A percentile compares a stretch with the other conserved stretches of the same genome.
phyloP scores from a whole-genome alignment of 1,284 basidiomycete genomes.

The Anthracocystis setariae region DNA sequence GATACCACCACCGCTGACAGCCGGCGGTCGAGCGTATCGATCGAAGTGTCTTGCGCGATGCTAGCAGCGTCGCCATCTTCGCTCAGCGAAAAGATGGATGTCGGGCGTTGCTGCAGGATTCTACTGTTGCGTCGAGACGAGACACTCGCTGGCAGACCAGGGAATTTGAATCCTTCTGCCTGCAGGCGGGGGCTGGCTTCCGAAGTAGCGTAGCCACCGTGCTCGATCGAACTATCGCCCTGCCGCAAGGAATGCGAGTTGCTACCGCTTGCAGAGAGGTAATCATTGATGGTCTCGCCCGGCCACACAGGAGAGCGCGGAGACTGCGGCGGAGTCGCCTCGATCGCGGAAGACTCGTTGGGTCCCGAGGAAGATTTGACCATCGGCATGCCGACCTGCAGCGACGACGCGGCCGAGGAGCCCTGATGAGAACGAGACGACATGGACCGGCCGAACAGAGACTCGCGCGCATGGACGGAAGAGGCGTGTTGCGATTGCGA shows the following conservation, averaged over 20 bases:
- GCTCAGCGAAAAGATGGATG: conserved; percentile 31
- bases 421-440: conserved; percentile 27
- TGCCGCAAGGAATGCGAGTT: conserved; percentile 21
- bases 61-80: conserved; percentile 28
- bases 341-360: not conserved
- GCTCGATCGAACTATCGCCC: conserved; percentile 19
- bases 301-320: conserved; percentile 10
- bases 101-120: conserved; percentile 23
- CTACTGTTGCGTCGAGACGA: conserved; percentile 35
- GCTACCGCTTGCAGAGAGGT: conserved; percentile 16
- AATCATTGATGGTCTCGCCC: conserved; percentile 4
- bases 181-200: conserved; percentile 20
- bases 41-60: conserved; percentile 20
- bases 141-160: conserved; percentile 29
- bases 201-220: conserved; percentile 8
- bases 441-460: conserved; percentile 16
- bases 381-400: conserved; percentile 10
- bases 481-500: conserved; percentile 13
- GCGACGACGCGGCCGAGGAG: conserved; percentile 12
- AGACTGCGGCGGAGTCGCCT: conserved; percentile 13
- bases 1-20: conserved; percentile 11
- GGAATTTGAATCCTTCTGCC: conserved; percentile 32
- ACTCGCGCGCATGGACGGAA: conserved; percentile 5
- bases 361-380: conserved; percentile 14
- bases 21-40: conserved; percentile 13